Conservation (phyloP, 768 basidiomycete genomes). For the Dendrothele bispora region DNA sequence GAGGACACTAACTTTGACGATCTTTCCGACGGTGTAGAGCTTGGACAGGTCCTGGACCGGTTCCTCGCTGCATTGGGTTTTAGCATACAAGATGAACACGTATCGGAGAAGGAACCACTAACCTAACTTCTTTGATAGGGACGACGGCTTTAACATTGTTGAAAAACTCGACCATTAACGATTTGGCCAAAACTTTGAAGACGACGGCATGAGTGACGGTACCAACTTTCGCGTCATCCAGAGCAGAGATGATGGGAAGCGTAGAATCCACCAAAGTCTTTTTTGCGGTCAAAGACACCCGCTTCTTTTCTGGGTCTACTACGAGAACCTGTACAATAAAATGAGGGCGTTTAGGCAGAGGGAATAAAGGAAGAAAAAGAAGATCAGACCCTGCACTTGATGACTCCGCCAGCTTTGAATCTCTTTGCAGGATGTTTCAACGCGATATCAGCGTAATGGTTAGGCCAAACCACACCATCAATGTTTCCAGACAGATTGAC, state of each 20-base stretch:
- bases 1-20: conserved; percentile 81
- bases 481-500: conserved; percentile 84
- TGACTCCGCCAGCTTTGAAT: conserved; percentile 78
- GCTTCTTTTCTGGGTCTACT: conserved; percentile 77
- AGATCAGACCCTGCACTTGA: conserved; percentile 79
- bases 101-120: conserved; percentile 16
- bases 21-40: conserved; percentile 76
- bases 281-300: conserved; percentile 88
- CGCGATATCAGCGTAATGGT: conserved; percentile 93
- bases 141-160: conserved; percentile 85
- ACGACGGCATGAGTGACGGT: conserved; percentile 79
- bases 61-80: conserved; percentile 56
- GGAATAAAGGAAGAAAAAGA: background rate
- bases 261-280: conserved; percentile 84
- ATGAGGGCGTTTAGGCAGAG: conserved; percentile 8
- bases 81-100: conserved; percentile 2
- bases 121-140: conserved; percentile 83
- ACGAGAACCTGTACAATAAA: conserved; percentile 62
- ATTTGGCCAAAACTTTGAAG: conserved; percentile 78
- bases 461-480: conserved; percentile 92
- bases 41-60: conserved; percentile 53
- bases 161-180: conserved; percentile 86
- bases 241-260: conserved; percentile 62
- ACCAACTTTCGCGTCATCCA: conserved; percentile 72
- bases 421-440: conserved; percentile 91